Evolutionary conservation across 73 alveolate species (phyloP).

Genomic region (Tetrahymena thermophila): DNA sequence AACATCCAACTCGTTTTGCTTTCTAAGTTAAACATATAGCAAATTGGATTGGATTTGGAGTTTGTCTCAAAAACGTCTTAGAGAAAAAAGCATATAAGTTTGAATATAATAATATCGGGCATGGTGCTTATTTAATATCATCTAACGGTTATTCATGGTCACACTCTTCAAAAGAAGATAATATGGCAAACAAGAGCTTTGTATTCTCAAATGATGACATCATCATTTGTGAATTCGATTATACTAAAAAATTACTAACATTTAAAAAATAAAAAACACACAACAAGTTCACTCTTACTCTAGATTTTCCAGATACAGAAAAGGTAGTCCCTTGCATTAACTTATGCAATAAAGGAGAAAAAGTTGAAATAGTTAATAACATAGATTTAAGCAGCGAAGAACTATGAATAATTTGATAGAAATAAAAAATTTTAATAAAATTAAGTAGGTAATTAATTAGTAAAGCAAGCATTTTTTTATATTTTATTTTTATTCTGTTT

Average conservation of each 20-base stretch:
- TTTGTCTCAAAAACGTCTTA: constrained; percentile 17
- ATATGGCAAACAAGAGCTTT: constrained; percentile 13
- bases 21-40: constrained; percentile 5
- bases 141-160: constrained; percentile 35
- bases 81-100: constrained; percentile 15
- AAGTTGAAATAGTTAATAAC: constrained; percentile 24
- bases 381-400: background rate
- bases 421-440: too few species aligned
- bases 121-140: constrained; percentile 35
- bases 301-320: constrained; percentile 34
- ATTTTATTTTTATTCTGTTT: background rate
- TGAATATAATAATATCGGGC: constrained; percentile 37
- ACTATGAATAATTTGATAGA: background rate
- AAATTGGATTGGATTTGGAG: constrained; percentile 22
- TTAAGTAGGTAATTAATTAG: background rate
- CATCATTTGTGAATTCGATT: background rate
- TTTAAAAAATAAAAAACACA: constrained; percentile 12
- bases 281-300: background rate
- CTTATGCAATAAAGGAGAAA: constrained; percentile 25
- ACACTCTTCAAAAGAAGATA: constrained; percentile 28
- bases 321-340: constrained; percentile 28
- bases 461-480: background rate
- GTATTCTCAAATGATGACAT: constrained; percentile 25
- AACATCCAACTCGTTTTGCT: constrained; percentile 8
- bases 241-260: constrained; percentile 4